Evolutionary conservation across 768 basidiomycete species (phyloP).

Genomic region (Trametopsis cervina): DNA sequence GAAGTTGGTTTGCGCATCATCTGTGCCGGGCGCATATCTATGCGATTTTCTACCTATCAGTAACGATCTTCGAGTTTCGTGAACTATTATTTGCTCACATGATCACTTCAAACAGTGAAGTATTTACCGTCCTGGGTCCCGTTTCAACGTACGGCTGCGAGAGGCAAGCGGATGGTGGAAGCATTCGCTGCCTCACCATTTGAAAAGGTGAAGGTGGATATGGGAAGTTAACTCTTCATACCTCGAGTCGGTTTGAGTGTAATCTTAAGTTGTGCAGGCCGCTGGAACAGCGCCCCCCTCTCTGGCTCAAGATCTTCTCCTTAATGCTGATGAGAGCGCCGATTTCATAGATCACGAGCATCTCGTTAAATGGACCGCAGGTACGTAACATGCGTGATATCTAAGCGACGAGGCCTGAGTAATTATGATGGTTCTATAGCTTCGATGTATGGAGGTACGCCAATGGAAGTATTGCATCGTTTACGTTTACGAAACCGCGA

Average conservation of each 20-base stretch:
- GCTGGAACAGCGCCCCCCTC: conserved; percentile 15
- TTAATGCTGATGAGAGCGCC: not conserved
- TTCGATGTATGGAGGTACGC: conserved; percentile 5
- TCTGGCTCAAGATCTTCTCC: conserved; percentile 10
- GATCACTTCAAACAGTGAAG: conserved; percentile 14
- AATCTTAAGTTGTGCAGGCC: not conserved
- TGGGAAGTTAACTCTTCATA: conserved; percentile 10
- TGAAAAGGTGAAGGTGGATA: conserved; percentile 16
- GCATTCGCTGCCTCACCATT: conserved; percentile 13
- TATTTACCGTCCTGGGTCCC: conserved; percentile 22
- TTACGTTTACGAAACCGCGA: not conserved
- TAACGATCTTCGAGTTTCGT: not conserved
- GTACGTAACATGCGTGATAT: not conserved
- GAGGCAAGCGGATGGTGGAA: conserved; percentile 9
- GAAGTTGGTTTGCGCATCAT: not conserved
- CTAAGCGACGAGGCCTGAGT: too few relatives aligned
- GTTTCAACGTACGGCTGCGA: conserved; percentile 15
- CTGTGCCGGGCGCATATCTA: conserved; percentile 1
- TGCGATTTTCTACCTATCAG: conserved; percentile 6
- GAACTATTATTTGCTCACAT: not conserved
- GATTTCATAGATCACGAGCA: not conserved
- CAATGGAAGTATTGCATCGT: not conserved
- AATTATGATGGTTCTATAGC: not conserved
- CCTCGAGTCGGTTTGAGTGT: not conserved
- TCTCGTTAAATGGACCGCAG: conserved; percentile 6